Evolutionary conservation across 2,329 filamentous ascomycete species (phyloP).

Genomic region (Huntiella moniliformis): DNA sequence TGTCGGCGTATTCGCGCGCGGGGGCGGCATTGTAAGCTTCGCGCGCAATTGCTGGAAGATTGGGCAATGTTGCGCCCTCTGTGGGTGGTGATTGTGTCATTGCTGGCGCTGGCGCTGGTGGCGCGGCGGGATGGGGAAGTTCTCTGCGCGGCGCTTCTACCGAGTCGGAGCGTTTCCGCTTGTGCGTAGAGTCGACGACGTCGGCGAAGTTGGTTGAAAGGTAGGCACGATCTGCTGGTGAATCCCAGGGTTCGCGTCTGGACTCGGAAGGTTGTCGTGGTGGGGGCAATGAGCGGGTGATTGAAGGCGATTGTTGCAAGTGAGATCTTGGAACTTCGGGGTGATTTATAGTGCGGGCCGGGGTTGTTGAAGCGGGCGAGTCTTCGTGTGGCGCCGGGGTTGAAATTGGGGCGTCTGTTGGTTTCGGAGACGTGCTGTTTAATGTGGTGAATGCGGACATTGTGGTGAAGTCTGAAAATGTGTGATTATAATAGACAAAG

Average conservation of each 20-base stretch:
- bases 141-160: conserved; percentile 29
- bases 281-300: not conserved
- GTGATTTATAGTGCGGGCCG: not conserved
- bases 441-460: conserved; percentile 36
- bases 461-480: not conserved
- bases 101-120: conserved; percentile 2
- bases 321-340: conserved; percentile 10
- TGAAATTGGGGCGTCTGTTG: conserved; percentile 17
- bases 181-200: conserved; percentile 31
- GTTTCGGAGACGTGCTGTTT: conserved; percentile 31
- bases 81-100: not conserved
- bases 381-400: conserved; percentile 13
- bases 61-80: not conserved
- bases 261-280: conserved; percentile 1
- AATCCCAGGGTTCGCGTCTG: conserved; percentile 9
- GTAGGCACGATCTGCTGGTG: conserved; percentile 7
- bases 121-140: conserved; percentile 14
- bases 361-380: conserved; percentile 3
- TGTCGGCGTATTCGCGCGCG: conserved; percentile 25
- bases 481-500: not conserved
- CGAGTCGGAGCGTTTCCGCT: conserved; percentile 53
- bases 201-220: conserved; percentile 6
- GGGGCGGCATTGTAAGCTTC: conserved; percentile 24
- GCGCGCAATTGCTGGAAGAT: conserved; percentile 12
- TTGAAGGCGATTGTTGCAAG: conserved; percentile 4